Evolutionary conservation across 768 basidiomycete genomes (phyloP).

Genomic region (Pleurotus cornucopiae): DNA sequence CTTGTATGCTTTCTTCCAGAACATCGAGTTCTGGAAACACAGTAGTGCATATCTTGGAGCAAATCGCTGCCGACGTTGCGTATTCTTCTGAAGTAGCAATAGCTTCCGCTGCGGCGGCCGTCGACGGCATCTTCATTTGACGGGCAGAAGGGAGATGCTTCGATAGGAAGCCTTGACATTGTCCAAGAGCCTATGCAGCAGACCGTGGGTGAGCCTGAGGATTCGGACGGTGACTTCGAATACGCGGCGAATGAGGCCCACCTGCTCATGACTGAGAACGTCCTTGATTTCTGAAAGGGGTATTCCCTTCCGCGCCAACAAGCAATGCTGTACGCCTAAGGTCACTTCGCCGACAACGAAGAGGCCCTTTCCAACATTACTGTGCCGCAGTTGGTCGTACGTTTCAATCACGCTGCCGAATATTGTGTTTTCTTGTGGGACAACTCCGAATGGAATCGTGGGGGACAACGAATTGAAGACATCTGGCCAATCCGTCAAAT

Average conservation of each 20-base stretch:
- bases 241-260: slow-evolving; percentile 19
- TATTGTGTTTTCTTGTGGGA: slow-evolving; percentile 79
- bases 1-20: slow-evolving; percentile 61
- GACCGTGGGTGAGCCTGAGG: not conserved
- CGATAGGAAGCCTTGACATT: slow-evolving; percentile 63
- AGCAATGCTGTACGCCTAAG: slow-evolving; percentile 63
- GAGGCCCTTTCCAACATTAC: slow-evolving; percentile 23
- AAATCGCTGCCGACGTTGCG: slow-evolving; percentile 64
- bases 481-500: slow-evolving; percentile 32
- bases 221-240: not conserved
- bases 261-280: slow-evolving; percentile 81
- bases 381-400: slow-evolving; percentile 57
- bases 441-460: slow-evolving; percentile 47
- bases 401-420: slow-evolving; percentile 74
- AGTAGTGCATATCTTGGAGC: slow-evolving; percentile 58
- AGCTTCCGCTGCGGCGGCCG: slow-evolving; percentile 63
- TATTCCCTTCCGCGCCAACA: slow-evolving; percentile 59
- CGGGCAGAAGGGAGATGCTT: slow-evolving; percentile 47
- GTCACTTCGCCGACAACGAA: slow-evolving; percentile 60
- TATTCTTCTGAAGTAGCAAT: slow-evolving; percentile 29
- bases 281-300: slow-evolving; percentile 47
- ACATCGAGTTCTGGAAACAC: slow-evolving; percentile 62
- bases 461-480: slow-evolving; percentile 51
- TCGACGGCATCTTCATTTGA: slow-evolving; percentile 61
- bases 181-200: slow-evolving; percentile 61